These are phyloP conservation scores for Oenanthe sinensis DNA, from an alignment of 129 eudicot species.

Conservation along the genomic window DNA sequence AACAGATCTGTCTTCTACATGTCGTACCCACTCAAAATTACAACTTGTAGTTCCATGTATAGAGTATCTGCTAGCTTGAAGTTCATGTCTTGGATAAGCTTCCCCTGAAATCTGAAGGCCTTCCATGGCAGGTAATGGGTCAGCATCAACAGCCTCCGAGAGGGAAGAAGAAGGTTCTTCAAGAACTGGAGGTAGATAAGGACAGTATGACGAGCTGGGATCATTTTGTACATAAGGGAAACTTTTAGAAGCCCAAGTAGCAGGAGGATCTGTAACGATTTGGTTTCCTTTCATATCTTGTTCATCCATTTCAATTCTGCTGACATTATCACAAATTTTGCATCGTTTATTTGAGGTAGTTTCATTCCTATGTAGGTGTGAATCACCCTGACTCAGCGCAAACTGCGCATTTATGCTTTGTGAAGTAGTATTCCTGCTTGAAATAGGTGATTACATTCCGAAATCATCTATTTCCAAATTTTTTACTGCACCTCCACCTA, in stretches of 20 bases:
- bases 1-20: constrained; percentile 89
- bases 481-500: constrained; percentile 25
- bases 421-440: constrained; percentile 51
- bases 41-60: constrained; percentile 94
- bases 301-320: constrained; percentile 43
- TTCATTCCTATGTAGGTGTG: constrained; percentile 32
- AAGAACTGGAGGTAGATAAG: constrained; percentile 73
- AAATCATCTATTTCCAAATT: constrained; percentile 38
- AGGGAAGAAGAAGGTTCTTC: constrained; percentile 91
- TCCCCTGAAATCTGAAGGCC: constrained; percentile 92
- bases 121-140: constrained; percentile 82
- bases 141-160: constrained; percentile 98
- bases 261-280: constrained; percentile 51
- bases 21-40: constrained; percentile 99
- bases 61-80: constrained; percentile 80
- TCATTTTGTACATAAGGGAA: constrained; percentile 8
- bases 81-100: constrained; percentile 84
- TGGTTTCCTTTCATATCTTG: constrained; percentile 35
- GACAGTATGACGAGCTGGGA: constrained; percentile 49
- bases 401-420: constrained; percentile 28
- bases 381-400: constrained; percentile 29
- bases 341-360: constrained; percentile 46
- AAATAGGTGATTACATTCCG: constrained; percentile 47
- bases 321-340: constrained; percentile 64
- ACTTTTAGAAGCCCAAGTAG: constrained; percentile 37